phyloP scores from a whole-genome alignment of 139 green algal genomes.

The Micractinium conductrix region DNA sequence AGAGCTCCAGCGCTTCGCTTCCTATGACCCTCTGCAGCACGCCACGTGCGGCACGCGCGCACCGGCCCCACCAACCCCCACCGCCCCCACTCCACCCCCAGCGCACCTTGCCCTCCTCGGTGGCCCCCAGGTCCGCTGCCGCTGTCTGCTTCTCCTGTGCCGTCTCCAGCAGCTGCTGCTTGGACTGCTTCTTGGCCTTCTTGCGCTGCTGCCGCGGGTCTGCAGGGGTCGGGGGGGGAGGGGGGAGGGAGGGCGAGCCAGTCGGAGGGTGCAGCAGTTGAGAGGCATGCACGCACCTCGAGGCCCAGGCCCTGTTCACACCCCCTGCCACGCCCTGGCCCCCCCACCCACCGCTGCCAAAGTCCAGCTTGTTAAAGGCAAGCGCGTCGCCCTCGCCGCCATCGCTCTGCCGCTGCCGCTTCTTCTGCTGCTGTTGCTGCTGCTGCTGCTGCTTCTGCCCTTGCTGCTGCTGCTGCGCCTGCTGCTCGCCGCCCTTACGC shows the following conservation, averaged over 20 bases:
- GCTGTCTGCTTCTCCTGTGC: slow-evolving; percentile 57
- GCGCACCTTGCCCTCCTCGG: slow-evolving; percentile 55
- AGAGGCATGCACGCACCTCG: not conserved
- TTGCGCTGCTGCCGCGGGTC: slow-evolving; percentile 25
- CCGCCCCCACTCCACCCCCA: no score
- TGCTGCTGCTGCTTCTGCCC: slow-evolving; percentile 53
- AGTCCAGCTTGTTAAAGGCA: slow-evolving; percentile 46
- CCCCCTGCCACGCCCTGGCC: not conserved
- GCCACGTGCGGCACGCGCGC: no score
- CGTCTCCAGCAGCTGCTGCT: slow-evolving; percentile 66
- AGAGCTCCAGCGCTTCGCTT: no score
- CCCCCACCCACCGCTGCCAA: slow-evolving; percentile 24
- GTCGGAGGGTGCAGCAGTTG: not conserved
- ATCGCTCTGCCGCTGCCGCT: slow-evolving; percentile 15
- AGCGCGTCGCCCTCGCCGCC: slow-evolving; percentile 18
- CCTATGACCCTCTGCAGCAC: no score
- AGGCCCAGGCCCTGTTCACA: no score
- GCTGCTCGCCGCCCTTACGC: not conserved
- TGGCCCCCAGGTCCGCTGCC: slow-evolving; percentile 33
- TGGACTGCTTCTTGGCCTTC: slow-evolving; percentile 53
- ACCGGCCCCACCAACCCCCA: no score
- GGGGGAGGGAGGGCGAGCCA: not conserved
- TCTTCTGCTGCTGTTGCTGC: slow-evolving; percentile 52
- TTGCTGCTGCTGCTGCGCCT: not conserved
- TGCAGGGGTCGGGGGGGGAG: not conserved